These are phyloP conservation scores for Tetradesmus obliquus DNA, from an alignment of 139 green algal genomes.

Conservation along the genomic window DNA sequence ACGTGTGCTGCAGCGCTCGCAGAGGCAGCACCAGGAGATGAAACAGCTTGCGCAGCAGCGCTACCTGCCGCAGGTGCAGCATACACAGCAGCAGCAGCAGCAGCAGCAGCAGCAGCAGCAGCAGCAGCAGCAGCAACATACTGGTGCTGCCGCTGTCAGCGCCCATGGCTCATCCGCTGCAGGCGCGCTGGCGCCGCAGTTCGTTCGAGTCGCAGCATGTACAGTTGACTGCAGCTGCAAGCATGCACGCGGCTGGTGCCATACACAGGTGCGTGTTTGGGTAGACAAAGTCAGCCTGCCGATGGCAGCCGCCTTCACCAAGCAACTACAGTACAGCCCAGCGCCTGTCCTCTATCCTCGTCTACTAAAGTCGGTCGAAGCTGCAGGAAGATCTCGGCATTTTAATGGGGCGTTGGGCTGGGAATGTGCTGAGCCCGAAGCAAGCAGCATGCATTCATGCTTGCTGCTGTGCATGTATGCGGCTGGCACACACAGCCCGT, in stretches of 20 bases:
- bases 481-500: not conserved
- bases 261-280: constrained; percentile 25
- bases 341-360: too few relatives aligned
- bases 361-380: too few relatives aligned
- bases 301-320: too few relatives aligned
- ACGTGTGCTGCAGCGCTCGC: constrained; percentile 8
- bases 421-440: too few relatives aligned
- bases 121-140: not conserved
- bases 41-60: not conserved
- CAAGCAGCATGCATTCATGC: too few relatives aligned
- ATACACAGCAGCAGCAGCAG: not conserved
- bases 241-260: constrained; percentile 34
- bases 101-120: not conserved
- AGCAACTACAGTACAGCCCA: too few relatives aligned
- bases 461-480: not conserved
- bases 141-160: not conserved
- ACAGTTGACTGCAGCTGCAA: not conserved
- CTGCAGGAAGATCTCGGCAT: too few relatives aligned
- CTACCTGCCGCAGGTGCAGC: not conserved
- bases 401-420: too few relatives aligned
- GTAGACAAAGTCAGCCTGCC: too few relatives aligned
- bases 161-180: not conserved
- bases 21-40: not conserved
- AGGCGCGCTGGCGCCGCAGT: constrained; percentile 12
- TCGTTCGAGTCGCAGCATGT: constrained; percentile 26